These are phyloP conservation scores for Erysimum cheiri DNA, from an alignment of 441 rosid genomes.

Conservation along the genomic window DNA sequence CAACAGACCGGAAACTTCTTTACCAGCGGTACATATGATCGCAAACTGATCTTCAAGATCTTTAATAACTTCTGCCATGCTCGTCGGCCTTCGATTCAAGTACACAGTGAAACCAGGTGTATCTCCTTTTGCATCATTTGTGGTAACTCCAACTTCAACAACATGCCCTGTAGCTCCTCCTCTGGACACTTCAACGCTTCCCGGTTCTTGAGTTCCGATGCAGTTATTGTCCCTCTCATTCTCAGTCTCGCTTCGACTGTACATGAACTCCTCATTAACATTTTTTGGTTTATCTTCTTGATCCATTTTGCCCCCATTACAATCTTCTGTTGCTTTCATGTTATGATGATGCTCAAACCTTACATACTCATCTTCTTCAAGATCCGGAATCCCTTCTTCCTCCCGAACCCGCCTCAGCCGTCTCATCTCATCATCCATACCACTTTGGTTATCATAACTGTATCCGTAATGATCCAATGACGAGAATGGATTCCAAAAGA, in stretches of 20 bases:
- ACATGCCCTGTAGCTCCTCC: constrained; percentile 56
- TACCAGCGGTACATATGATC: constrained; percentile 68
- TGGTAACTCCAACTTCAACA: constrained; percentile 47
- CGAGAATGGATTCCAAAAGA: constrained; percentile 97
- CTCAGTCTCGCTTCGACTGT: constrained; percentile 38
- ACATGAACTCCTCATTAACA: constrained; percentile 54
- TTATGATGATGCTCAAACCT: constrained; percentile 41
- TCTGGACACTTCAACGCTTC: constrained; percentile 52
- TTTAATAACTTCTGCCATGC: constrained; percentile 88
- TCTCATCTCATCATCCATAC: constrained; percentile 73
- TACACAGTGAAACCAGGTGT: constrained; percentile 89
- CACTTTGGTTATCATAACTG: constrained; percentile 57
- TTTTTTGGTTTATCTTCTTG: constrained; percentile 77
- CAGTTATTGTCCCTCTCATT: constrained; percentile 51
- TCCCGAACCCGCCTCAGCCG: constrained; percentile 88
- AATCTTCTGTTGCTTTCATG: constrained; percentile 42
- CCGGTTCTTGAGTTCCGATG: constrained; percentile 51
- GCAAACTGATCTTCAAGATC: constrained; percentile 87
- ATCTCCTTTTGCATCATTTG: constrained; percentile 41
- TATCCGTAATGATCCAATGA: constrained; percentile 81
- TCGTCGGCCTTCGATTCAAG: constrained; percentile 87
- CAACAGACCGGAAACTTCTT: constrained; percentile 73
- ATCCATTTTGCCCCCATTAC: constrained; percentile 39
- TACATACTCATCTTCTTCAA: constrained; percentile 77
- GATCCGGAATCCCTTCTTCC: constrained; percentile 96